Evolutionary conservation across 768 basidiomycete species (phyloP), one percentile per base, ranked within the genome.

Genomic region (Auriscalpium microsporum): DNA sequence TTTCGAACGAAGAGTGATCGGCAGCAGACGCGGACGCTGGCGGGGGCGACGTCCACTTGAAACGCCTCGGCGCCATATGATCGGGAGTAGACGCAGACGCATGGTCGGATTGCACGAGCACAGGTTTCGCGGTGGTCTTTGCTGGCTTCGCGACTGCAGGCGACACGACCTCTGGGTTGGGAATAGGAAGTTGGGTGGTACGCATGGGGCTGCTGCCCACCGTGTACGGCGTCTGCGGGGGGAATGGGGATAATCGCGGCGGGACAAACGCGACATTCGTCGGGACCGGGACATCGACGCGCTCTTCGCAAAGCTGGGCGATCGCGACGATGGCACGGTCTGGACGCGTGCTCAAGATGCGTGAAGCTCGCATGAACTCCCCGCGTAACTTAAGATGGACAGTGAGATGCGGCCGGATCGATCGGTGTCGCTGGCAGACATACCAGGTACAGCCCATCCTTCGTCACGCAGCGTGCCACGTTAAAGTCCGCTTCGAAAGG

Each of bases 401-500:
- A 64, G 38, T 60, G 61, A 50, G 21, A 56, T n/a, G 58, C 47
- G 16, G 49, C 40, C 33, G 49, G 8, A 45, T 28, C 47, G 47
- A 52, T 28, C 36, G 50, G 42, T 37, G 28, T 45, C 45, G 48
- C 48, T 23, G 37, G 38, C 36, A 38, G 19, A 67, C 81, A 63
- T 65, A 94, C 94, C 44, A 90, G 92, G 65, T 96, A 97, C 54
- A 99, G 75, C 3, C 95, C 95, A 68, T 99, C 95, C 64, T 86
- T 88, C 16, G 95, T 97, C 17, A 98, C 95, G 62, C 94, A 98
- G 62, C 95, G 81, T 9, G 93, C 88, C 48, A 99, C 95, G 62
- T 99, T 99, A 72, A 88, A 99, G 64, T 92, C 85, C n/a, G 78
- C 79, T 67, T 97, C 95, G 65, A 99, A 99, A 3, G 95, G 95